phyloP scores from a whole-genome alignment of 129 eudicot genomes.

The Gnaphalium uliginosum region DNA sequence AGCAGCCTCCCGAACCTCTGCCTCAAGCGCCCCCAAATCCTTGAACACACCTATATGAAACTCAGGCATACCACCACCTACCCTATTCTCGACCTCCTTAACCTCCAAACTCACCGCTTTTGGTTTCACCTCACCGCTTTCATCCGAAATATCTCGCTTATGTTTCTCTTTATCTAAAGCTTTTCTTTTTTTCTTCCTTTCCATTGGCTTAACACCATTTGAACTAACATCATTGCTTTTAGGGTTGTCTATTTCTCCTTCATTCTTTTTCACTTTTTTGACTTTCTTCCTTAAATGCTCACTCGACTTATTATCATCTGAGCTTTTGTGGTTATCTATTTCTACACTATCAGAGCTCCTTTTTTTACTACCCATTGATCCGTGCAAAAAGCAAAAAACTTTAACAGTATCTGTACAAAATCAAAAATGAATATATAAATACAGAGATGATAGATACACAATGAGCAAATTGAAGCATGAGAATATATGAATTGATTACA shows the following conservation, averaged over 20 bases:
- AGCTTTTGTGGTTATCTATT: no score
- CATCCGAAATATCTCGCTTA: conserved; percentile 23
- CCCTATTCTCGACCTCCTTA: conserved; percentile 29
- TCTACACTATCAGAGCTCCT: conserved; percentile 5
- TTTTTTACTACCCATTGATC: conserved; percentile 1
- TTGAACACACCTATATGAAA: conserved; percentile 82
- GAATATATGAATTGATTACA: not conserved
- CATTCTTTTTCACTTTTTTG: not conserved
- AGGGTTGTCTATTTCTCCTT: conserved; percentile 32
- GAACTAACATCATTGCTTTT: conserved; percentile 11
- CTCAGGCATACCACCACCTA: conserved; percentile 57
- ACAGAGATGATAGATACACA: not conserved
- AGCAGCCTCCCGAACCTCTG: conserved; percentile 59
- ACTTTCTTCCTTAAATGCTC: not conserved
- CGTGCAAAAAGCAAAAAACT: not conserved
- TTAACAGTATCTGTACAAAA: not conserved
- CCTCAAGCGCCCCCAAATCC: conserved; percentile 67
- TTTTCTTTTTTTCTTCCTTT: conserved; percentile 70
- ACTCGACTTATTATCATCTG: not conserved
- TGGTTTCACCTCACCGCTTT: conserved; percentile 21
- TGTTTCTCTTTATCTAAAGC: conserved; percentile 69
- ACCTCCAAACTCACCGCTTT: conserved; percentile 22
- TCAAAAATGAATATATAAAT: not conserved
- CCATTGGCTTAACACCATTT: conserved; percentile 66
- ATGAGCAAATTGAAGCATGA: not conserved